Evolutionary conservation across 2,329 filamentous ascomycete species (phyloP).

Genomic region (Acrodontium crateriforme): DNA sequence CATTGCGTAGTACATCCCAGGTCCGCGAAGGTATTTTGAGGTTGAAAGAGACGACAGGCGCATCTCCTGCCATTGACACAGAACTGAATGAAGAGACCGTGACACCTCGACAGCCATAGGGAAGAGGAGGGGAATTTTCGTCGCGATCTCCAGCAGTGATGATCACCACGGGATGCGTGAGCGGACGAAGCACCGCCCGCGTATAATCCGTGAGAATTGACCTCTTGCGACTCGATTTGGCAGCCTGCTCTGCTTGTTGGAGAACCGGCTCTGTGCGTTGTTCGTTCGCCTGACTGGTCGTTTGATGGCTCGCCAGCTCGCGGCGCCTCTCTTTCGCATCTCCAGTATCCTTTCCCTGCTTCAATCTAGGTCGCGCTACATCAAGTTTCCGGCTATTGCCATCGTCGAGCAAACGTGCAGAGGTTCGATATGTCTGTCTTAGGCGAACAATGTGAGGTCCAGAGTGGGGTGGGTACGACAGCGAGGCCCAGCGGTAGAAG

Average conservation of each 20-base stretch:
- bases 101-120: slow-evolving; percentile 41
- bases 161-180: slow-evolving; percentile 44
- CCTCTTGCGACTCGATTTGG: too few relatives aligned
- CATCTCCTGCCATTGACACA: slow-evolving; percentile 38
- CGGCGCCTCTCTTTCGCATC: too few relatives aligned
- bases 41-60: slow-evolving; percentile 50
- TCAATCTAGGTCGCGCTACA: too few relatives aligned
- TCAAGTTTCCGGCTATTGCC: too few relatives aligned
- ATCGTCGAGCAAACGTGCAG: too few relatives aligned
- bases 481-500: slow-evolving; percentile 31
- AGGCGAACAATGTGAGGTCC: too few relatives aligned
- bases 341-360: too few relatives aligned
- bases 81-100: slow-evolving; percentile 50
- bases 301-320: too few relatives aligned
- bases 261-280: too few relatives aligned
- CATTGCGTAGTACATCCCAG: slow-evolving; percentile 34
- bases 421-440: too few relatives aligned
- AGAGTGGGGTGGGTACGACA: slow-evolving; percentile 6
- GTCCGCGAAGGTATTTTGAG: slow-evolving; percentile 43
- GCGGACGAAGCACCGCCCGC: slow-evolving; percentile 26
- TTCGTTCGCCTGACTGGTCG: too few relatives aligned
- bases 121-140: slow-evolving; percentile 1
- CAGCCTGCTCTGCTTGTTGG: too few relatives aligned
- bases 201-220: slow-evolving; percentile 5
- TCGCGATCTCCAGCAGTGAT: slow-evolving; percentile 29